Evolutionary conservation across 2,329 filamentous ascomycete species (phyloP), one percentile per base, ranked within the genome.

Genomic region (Zymoseptoria passerinii): DNA sequence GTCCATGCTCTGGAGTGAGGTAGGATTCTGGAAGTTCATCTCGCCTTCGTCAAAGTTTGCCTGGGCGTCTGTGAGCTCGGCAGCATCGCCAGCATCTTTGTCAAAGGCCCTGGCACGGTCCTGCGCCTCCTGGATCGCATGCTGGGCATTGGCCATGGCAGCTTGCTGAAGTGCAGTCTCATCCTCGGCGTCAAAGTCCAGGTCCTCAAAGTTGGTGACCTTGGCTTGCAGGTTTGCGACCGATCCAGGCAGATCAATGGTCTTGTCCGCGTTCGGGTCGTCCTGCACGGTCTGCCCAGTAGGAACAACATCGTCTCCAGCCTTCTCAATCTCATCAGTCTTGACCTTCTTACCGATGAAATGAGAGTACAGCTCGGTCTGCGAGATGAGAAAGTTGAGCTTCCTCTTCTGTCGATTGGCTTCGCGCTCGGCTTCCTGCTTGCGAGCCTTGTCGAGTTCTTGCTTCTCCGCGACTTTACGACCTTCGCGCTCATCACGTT

Each of bases 291-390:
- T 77, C 54, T 81, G 78, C 53, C 81, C 80, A 8, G 82, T 79
- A 0, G 77, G 76, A 19, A 82, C 81, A 53, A 88, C 85, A 16
- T 62, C 66, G 52, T 89, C 87, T 20, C 90, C 94, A 53, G 89
- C 92, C 60, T 88, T 82, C 76, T 99, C 92, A 52, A 96, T 90
- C 71, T 97, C 92, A 66, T 94, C 88, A 1, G 92, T 97, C 78
- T 96, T 96, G 76, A 97, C 95, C 80, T 99, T 99, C 78, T 96
- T 95, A 73, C 94, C 92, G 68, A 99, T 96, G 75, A 99, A 99
- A 80, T 99, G 94, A 49, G 92, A 97, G 79, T 99, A 99, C 54
- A 99, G 82, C 73, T 99, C 94, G 0, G 94, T 99, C 77, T 99
- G 94, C 1, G 92, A 96, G 74, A 99, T 99, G 63, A 99, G 82